Percentiles rank a stretch among this genome's conserved stretches.
phyloP scores from a whole-genome alignment of 2,329 filamentous ascomycete genomes.

The Calonectria leucothoes region DNA sequence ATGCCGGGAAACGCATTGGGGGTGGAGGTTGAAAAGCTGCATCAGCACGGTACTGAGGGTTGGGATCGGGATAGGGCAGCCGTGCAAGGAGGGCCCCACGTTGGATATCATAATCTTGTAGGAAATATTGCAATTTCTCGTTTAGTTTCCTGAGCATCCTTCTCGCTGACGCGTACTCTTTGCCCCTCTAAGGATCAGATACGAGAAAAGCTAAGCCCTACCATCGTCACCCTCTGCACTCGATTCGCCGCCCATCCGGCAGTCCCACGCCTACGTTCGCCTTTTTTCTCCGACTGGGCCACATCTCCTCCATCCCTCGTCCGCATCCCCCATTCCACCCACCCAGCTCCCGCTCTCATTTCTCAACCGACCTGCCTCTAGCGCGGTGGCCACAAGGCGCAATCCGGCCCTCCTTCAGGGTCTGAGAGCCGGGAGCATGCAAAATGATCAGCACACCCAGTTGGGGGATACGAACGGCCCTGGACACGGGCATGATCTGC shows the following conservation, averaged over 20 bases:
- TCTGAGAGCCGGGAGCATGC: background rate
- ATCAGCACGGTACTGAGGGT: background rate
- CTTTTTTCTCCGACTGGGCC: background rate
- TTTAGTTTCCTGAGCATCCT: background rate
- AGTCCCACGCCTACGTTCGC: background rate
- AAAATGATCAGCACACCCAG: background rate
- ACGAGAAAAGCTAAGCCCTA: conserved; percentile 4
- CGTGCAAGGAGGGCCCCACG: background rate
- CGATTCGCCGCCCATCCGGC: background rate
- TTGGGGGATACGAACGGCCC: background rate
- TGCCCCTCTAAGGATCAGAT: background rate
- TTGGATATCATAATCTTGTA: background rate
- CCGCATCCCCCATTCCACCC: background rate
- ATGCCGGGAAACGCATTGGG: background rate
- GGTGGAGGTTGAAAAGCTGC: background rate
- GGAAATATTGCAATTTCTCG: background rate
- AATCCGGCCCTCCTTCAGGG: background rate
- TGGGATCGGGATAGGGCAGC: background rate
- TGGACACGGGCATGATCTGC: background rate
- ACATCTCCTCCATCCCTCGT: background rate
- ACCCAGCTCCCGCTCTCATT: background rate
- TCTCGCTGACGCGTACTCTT: background rate
- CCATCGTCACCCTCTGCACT: background rate
- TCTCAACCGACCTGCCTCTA: background rate
- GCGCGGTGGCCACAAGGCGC: background rate